Evolutionary conservation across 2,329 filamentous ascomycete species (phyloP).

Genomic region (Plectosphaerella plurivora): DNA sequence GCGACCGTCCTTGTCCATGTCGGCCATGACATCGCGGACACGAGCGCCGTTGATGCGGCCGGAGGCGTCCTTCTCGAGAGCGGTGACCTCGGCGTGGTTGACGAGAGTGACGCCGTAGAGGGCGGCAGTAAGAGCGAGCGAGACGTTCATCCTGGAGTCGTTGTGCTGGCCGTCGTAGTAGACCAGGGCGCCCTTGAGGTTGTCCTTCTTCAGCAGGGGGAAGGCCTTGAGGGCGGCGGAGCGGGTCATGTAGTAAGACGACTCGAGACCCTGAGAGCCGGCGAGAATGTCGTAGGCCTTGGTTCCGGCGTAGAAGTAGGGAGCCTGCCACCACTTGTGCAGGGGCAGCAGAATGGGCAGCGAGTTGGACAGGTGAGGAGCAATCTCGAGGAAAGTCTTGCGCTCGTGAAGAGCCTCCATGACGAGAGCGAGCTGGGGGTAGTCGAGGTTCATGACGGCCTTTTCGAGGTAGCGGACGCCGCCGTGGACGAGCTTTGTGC

Average conservation of each 20-base stretch:
- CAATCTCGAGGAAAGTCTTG: conserved; percentile 78
- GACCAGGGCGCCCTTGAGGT: conserved; percentile 71
- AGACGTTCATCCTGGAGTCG: conserved; percentile 84
- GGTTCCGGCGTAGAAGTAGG: conserved; percentile 66
- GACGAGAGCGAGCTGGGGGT: conserved; percentile 76
- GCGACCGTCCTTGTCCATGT: conserved; percentile 53
- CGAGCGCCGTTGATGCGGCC: conserved; percentile 67
- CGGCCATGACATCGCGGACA: conserved; percentile 52
- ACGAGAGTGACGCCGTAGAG: conserved; percentile 76
- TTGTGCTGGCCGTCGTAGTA: conserved; percentile 89
- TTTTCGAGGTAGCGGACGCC: conserved; percentile 84
- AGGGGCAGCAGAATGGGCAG: conserved; percentile 81
- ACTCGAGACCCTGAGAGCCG: conserved; percentile 77
- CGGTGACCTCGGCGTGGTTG: conserved; percentile 77
- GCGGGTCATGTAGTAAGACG: conserved; percentile 75
- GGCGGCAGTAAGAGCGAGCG: conserved; percentile 73
- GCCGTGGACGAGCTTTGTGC: conserved; percentile 81
- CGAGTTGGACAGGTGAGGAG: conserved; percentile 75
- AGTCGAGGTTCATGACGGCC: conserved; percentile 80
- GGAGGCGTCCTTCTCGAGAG: conserved; percentile 62
- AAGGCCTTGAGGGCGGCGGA: conserved; percentile 74
- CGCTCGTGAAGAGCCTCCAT: conserved; percentile 78
- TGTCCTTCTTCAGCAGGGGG: conserved; percentile 71
- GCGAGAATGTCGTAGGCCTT: conserved; percentile 81
- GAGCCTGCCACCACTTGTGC: conserved; percentile 79